Conservation (phyloP, 345 rosid species). For the Pugionium dolabratum region DNA sequence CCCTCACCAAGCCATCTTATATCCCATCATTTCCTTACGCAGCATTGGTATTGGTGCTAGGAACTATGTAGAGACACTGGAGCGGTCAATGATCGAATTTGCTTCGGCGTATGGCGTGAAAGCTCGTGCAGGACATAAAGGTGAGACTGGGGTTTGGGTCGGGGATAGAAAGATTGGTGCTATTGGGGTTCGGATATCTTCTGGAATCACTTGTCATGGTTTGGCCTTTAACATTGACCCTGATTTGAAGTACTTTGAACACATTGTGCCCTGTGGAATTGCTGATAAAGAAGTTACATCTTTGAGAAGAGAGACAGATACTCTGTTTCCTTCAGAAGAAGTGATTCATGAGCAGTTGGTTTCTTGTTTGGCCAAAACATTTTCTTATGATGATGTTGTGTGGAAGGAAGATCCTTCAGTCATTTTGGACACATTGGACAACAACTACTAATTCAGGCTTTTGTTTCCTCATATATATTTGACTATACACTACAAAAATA, state of each 20-base stretch:
- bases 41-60: conserved; percentile 73
- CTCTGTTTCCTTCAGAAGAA: conserved; percentile 64
- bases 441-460: no score
- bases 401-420: conserved; percentile 50
- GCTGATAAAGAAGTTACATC: conserved; percentile 82
- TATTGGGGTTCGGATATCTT: conserved; percentile 75
- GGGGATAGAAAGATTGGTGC: conserved; percentile 90
- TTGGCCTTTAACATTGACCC: conserved; percentile 82
- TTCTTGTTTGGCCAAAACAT: conserved; percentile 64
- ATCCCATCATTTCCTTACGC: conserved; percentile 77
- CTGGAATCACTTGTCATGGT: conserved; percentile 85
- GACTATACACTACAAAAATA: no score
- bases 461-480: no score
- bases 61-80: conserved; percentile 76
- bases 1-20: conserved; percentile 78
- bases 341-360: conserved; percentile 73
- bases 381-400: conserved; percentile 53
- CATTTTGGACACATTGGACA: neutral
- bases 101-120: conserved; percentile 67
- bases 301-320: conserved; percentile 67
- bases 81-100: conserved; percentile 70
- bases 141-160: conserved; percentile 95
- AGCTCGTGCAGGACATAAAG: conserved; percentile 61
- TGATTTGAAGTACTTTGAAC: conserved; percentile 79
- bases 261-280: conserved; percentile 92